Base-by-base conservation (phyloP, 768 basidiomycete genomes). In the Agaricus subrufescens region DNA sequence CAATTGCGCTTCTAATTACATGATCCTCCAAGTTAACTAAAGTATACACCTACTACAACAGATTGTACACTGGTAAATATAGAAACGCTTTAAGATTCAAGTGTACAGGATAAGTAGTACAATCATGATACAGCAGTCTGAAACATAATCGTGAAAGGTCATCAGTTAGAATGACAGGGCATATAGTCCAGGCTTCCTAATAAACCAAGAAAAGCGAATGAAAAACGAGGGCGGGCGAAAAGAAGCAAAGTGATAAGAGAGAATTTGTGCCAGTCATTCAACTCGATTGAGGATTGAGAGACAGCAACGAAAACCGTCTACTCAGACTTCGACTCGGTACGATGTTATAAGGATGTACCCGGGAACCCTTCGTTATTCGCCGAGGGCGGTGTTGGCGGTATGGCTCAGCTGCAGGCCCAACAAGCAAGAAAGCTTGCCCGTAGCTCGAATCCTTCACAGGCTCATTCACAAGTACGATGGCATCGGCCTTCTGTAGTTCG, bases 341-440 rank as follows among this genome's bases (percentile, higher is more conserved):
- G 29, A 71, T 56, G 25, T 58, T 64, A 65, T 85, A 87, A 2
- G 85, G 84, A 58, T 82, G 79, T 7, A 86, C 60, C 23, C 80
- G 74, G 8, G 77, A 72, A 38, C 80, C 79, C 58, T 74, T 75
- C 12, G 73, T 69, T 27, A 82, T 58, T 15, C 66, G 74, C n/a
- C 54, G 11, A 8, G 34, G 71, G 66, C 34, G 60, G 43, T 75
- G 70, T 10, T 75, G 69, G 52, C 83, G 80, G 46, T 85, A 67
- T 19, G 70, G 67, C 43, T 75, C 69, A 14, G 84, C 61, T 0
- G 78, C 76, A 1, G 73, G 70, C 1, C 84, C 84, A 12, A 83
- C 72, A 50, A 84, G 66, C 34, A 87, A 71, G 25, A 82, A 62
- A 0, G 76, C 69, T 4, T 57, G 58, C 31, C 60, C 62, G 23